Evolutionary conservation across 1,284 basidiomycete species (phyloP), one percentile per base, ranked within the genome.

Genomic region (Sanghuangporus baumii): DNA sequence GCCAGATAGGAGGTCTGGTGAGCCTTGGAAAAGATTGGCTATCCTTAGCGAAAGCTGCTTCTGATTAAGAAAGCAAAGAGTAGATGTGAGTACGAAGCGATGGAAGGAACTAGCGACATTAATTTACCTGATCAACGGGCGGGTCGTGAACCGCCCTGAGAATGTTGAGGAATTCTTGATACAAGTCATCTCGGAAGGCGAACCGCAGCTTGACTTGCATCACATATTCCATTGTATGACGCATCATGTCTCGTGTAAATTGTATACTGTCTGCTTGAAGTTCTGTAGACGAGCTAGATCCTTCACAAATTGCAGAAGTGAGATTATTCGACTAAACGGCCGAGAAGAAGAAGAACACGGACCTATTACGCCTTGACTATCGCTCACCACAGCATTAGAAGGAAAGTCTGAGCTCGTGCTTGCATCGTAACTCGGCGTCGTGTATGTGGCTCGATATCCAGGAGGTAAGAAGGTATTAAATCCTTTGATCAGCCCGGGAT

Each of bases 391-490:
- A 12, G 87, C 87, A n/a, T 80, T 79, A 1, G 94, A 94, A 0
- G 93, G 96, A 2, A 92, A 95, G 63, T 96, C 93, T 16, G 88
- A 91, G 75, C 94, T 92, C 69, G 84, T 78, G 55, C 84, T 83
- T 58, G 81, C 76, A 50, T 86, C 81, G 20, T 79, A 76, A 12
- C 77, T 74, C 68, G 88, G 87, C 26, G 75, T 76, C 11, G 81
- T 82, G 66, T 86, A 87, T 67, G 96, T 94, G 73, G 98, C 98
- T 50, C 92, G 87, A 74, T 98, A 98, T 12, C 96, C 96, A 9
- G 87, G 85, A 0, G 96, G 96, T 6, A 98, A 82, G 76, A 99
- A 98, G 1, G 94, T 97, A 79, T 98, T 98, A 82, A 98, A 99
- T 23, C 95, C 95, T 75, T 97, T 93, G 55, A 98, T 97, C 65